Conservation (phyloP, 2,329 filamentous ascomycete species). For the Ophiostoma sp. region DNA sequence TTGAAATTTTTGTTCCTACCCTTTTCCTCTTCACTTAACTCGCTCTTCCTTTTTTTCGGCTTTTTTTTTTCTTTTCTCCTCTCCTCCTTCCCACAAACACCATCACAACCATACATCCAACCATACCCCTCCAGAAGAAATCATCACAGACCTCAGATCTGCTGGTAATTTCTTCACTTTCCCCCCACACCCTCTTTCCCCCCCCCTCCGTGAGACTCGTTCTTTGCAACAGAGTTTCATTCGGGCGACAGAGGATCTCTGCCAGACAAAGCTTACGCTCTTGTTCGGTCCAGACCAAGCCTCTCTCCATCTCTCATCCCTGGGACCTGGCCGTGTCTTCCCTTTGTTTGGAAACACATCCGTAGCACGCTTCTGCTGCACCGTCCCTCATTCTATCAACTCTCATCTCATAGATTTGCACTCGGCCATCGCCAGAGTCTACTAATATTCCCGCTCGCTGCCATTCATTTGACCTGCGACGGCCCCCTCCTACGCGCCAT, state of each 20-base stretch:
- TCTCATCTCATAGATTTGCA: background rate
- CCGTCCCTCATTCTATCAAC: background rate
- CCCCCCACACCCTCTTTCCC: background rate
- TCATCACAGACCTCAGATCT: slow-evolving; percentile 26
- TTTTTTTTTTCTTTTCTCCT: slow-evolving; percentile 5
- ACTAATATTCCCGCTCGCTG: background rate
- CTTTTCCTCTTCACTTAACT: slow-evolving; percentile 15
- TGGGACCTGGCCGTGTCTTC: background rate
- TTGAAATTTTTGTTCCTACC: slow-evolving; percentile 20
- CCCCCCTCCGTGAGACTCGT: background rate
- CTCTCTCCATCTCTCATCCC: background rate
- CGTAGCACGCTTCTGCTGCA: background rate
- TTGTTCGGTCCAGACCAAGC: slow-evolving; percentile 5
- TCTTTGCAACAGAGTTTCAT: slow-evolving; percentile 14
- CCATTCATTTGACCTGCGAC: slow-evolving; percentile 15
- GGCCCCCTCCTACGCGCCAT: background rate
- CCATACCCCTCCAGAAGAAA: slow-evolving; percentile 20
- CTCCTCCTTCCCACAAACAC: slow-evolving; percentile 21
- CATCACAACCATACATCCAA: slow-evolving; percentile 23
- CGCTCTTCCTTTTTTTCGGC: slow-evolving; percentile 18
- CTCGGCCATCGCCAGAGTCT: background rate
- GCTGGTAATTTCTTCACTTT: slow-evolving; percentile 25
- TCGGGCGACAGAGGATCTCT: slow-evolving; percentile 20
- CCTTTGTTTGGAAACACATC: slow-evolving; percentile 16
- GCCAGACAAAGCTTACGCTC: slow-evolving; percentile 16